Conservation (phyloP, 2,329 filamentous ascomycete genomes). For the Aspergillus piperis region DNA sequence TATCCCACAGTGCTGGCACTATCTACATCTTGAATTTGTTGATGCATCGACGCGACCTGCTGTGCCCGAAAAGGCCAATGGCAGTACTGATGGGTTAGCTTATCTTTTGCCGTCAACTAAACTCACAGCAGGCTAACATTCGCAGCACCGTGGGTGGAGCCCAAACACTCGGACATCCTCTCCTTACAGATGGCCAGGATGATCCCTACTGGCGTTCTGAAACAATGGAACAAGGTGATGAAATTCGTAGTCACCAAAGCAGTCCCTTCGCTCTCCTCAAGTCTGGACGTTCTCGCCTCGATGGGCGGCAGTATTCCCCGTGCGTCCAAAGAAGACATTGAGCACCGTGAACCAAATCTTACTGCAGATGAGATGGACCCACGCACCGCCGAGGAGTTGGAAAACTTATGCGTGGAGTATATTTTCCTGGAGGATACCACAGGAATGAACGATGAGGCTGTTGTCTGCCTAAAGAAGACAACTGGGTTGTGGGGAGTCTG, state of each 20-base stretch:
- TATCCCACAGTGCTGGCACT: constrained; percentile 2
- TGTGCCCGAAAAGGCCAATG: not conserved
- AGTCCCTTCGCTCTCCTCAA: not conserved
- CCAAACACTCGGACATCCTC: constrained; percentile 2
- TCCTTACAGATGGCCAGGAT: constrained; percentile 4
- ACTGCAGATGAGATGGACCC: not conserved
- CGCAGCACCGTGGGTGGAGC: not conserved
- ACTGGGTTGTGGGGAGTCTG: not conserved
- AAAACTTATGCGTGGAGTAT: not conserved
- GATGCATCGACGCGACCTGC: not conserved
- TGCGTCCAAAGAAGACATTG: not conserved
- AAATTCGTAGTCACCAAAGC: not conserved
- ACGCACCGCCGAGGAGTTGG: not conserved
- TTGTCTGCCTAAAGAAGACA: constrained; percentile 1
- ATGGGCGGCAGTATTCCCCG: not conserved
- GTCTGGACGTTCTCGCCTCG: not conserved
- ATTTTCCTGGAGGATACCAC: not conserved
- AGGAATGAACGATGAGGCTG: constrained; percentile 1
- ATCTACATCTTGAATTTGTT: constrained; percentile 1
- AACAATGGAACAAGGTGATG: constrained; percentile 1
- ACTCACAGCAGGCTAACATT: not conserved
- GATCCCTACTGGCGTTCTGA: not conserved
- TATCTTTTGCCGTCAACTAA: too few species aligned
- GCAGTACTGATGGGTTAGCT: not conserved
- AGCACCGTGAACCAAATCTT: not conserved